Evolutionary conservation across 495 filamentous ascomycete genomes (phyloP).

Genomic region (Aspergillus nanangensis): DNA sequence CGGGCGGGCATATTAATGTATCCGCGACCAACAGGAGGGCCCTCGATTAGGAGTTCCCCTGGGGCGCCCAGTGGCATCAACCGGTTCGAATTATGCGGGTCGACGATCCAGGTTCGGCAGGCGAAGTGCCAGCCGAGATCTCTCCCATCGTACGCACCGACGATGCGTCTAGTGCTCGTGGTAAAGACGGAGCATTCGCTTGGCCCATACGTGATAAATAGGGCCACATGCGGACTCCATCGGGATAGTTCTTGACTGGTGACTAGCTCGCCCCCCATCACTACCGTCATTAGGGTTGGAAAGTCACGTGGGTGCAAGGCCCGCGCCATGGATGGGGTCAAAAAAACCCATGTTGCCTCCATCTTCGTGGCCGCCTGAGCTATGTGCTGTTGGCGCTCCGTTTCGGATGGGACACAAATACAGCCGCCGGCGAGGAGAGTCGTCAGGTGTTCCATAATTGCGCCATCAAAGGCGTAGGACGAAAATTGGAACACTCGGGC

Average conservation of each 20-base stretch:
- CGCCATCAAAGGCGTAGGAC: neutral
- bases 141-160: neutral
- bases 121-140: neutral
- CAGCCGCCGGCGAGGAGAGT: neutral
- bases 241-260: neutral
- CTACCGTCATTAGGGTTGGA: constrained; percentile 7
- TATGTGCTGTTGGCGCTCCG: constrained; percentile 24
- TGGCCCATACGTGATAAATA: constrained; percentile 27
- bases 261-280: constrained; percentile 13
- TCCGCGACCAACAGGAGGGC: constrained; percentile 43
- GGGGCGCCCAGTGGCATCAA: constrained; percentile 46
- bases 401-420: constrained; percentile 2
- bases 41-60: constrained; percentile 50
- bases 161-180: neutral
- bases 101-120: constrained; percentile 2
- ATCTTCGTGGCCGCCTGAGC: constrained; percentile 19
- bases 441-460: neutral
- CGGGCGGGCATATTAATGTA: constrained; percentile 36
- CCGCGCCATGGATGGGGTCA: constrained; percentile 41
- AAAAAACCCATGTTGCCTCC: constrained; percentile 18
- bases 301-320: constrained; percentile 22
- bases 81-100: constrained; percentile 33
- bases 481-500: neutral
- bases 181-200: neutral
- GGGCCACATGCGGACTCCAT: constrained; percentile 6